phyloP scores from a whole-genome alignment of 306 rosid species.

The Vicia faba region DNA sequence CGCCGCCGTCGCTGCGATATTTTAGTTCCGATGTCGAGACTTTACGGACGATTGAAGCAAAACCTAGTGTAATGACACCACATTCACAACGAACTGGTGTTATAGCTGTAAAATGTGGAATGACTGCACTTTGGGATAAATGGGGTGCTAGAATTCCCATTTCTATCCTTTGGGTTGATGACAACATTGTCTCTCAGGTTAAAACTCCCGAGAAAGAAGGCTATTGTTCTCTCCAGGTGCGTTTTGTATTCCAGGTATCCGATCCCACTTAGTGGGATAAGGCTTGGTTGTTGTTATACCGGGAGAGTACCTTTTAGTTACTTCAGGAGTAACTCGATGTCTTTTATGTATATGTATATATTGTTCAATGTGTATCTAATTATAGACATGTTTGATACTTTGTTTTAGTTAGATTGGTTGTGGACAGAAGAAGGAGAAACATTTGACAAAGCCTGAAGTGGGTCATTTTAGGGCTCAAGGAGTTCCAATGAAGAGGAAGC shows the following conservation, averaged over 20 bases:
- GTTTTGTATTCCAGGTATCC: not conserved
- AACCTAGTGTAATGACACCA: constrained; percentile 55
- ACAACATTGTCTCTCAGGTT: constrained; percentile 90
- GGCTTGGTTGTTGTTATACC: too few relatives aligned
- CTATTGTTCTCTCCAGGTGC: constrained; percentile 74
- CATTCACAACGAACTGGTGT: constrained; percentile 79
- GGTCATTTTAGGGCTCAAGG: constrained; percentile 99
- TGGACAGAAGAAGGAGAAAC: constrained; percentile 96
- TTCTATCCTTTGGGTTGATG: constrained; percentile 87
- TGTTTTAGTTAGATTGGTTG: constrained; percentile 96
- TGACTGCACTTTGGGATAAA: constrained; percentile 94
- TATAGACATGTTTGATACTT: constrained; percentile 37
- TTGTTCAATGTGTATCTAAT: constrained; percentile 32
- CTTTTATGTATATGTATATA: not conserved
- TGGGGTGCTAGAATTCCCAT: constrained; percentile 96
- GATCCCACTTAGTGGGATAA: too few relatives aligned
- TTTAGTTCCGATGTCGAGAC: constrained; percentile 53
- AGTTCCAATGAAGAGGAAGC: constrained; percentile 87
- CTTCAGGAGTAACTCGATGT: too few relatives aligned
- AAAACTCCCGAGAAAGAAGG: constrained; percentile 88
- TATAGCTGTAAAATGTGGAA: constrained; percentile 90
- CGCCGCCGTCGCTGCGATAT: not conserved
- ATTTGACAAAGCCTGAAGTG: constrained; percentile 87
- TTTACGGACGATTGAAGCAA: constrained; percentile 53
- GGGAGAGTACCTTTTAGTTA: too few relatives aligned